phyloP scores from a whole-genome alignment of 2,329 filamentous ascomycete genomes.

The Chalaropsis thielavioides region DNA sequence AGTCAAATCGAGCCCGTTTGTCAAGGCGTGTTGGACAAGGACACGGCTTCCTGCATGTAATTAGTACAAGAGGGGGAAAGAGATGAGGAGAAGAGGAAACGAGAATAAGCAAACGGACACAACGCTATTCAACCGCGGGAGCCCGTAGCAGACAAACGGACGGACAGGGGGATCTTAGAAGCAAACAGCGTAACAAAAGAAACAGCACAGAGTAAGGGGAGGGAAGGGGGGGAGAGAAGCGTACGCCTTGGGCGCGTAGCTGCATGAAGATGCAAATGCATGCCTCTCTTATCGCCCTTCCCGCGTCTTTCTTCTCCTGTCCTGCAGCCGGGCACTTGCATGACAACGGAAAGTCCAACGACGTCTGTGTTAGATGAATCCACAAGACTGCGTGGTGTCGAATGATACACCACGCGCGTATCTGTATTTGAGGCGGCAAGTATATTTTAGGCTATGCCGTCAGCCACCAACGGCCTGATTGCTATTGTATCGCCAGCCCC shows the following conservation, averaged over 20 bases:
- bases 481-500: not conserved
- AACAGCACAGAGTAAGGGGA: not conserved
- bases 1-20: not conserved
- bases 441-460: not conserved
- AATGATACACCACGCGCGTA: not conserved
- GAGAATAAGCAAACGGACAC: not conserved
- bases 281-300: not conserved
- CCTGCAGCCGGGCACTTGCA: not conserved
- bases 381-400: not conserved
- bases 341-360: slow-evolving; percentile 1
- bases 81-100: not conserved
- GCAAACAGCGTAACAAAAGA: not conserved
- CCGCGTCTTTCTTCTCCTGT: not conserved
- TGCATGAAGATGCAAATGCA: not conserved
- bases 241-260: not conserved
- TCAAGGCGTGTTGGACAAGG: not conserved
- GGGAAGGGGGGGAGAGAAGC: not conserved
- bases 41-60: not conserved
- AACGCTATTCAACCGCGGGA: not conserved
- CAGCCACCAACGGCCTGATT: not conserved
- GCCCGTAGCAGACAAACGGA: not conserved
- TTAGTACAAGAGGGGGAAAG: not conserved
- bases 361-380: not conserved
- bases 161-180: not conserved
- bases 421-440: not conserved